These are phyloP conservation scores for Fraxinus ornus DNA, from an alignment of 305 asterid species.

Conservation along the genomic window DNA sequence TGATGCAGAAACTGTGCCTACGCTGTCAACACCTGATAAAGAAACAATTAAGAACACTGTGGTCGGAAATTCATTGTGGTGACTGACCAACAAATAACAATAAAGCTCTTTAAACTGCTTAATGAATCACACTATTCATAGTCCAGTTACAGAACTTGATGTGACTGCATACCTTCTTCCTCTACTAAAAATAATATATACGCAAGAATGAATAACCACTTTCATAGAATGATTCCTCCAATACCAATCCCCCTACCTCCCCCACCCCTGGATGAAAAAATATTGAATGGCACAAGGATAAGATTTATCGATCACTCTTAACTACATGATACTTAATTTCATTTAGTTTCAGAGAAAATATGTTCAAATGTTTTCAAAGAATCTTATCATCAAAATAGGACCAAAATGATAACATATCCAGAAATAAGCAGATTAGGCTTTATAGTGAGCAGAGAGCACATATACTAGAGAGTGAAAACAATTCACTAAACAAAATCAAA, in stretches of 20 bases:
- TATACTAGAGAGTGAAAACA: background rate
- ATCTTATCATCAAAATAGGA: background rate
- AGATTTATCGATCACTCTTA: background rate
- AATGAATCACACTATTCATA: slow-evolving; percentile 4
- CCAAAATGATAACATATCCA: background rate
- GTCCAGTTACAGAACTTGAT: slow-evolving; percentile 1
- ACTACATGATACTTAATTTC: background rate
- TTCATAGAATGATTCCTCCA: background rate
- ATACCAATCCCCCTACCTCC: background rate
- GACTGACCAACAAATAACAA: background rate
- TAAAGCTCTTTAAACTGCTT: slow-evolving; percentile 10
- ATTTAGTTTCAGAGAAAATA: background rate
- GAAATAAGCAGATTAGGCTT: slow-evolving; percentile 1
- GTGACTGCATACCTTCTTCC: background rate
- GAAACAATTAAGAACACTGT: slow-evolving; percentile 22
- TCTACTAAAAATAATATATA: slow-evolving; percentile 6
- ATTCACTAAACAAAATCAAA: slow-evolving; percentile 8
- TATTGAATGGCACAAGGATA: background rate
- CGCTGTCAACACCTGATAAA: slow-evolving; percentile 77
- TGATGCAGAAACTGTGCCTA: slow-evolving; percentile 88
- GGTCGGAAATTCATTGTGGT: slow-evolving; percentile 12
- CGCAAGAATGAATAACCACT: background rate
- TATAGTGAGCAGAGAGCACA: background rate
- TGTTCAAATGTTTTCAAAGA: background rate
- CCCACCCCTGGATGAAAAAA: background rate